A percentile compares a stretch with the other conserved stretches of the same genome.
phyloP scores from a whole-genome alignment of 2,329 filamentous ascomycete genomes.

The Cladosporium sp. region DNA sequence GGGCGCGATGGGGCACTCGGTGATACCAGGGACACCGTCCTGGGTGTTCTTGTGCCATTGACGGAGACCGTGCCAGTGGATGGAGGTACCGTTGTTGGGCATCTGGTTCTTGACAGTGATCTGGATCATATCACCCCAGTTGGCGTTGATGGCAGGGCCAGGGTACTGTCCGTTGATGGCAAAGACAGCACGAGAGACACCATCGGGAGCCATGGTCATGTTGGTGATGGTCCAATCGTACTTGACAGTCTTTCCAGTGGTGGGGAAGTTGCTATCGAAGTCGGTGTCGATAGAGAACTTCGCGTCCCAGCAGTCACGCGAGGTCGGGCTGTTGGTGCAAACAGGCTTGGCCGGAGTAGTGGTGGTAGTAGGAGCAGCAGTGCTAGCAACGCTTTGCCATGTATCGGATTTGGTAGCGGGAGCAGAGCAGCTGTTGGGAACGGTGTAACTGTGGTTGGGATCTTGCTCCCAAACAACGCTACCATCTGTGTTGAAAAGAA shows the following conservation, averaged over 20 bases:
- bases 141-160: conserved; percentile 39
- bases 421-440: conserved; percentile 36
- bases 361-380: conserved; percentile 5
- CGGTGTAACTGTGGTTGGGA: conserved; percentile 40
- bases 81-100: conserved; percentile 54
- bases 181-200: conserved; percentile 29
- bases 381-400: conserved; percentile 30
- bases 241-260: conserved; percentile 28
- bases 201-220: conserved; percentile 43
- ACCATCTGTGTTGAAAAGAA: conserved; percentile 55
- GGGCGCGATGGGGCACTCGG: conserved; percentile 46
- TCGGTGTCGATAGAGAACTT: conserved; percentile 31
- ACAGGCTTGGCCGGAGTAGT: conserved; percentile 18
- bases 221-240: conserved; percentile 45
- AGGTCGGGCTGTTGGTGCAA: conserved; percentile 27
- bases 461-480: conserved; percentile 62
- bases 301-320: conserved; percentile 26
- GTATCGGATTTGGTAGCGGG: conserved; percentile 34
- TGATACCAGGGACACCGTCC: conserved; percentile 54
- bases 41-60: conserved; percentile 53
- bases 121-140: conserved; percentile 38
- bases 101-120: conserved; percentile 54
- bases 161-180: conserved; percentile 63
- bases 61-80: conserved; percentile 62
- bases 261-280: conserved; percentile 31